Evolutionary conservation across 176 grass and related monocot genomes (phyloP), one percentile per base, ranked within the genome.

Genomic region (Phragmites australis): DNA sequence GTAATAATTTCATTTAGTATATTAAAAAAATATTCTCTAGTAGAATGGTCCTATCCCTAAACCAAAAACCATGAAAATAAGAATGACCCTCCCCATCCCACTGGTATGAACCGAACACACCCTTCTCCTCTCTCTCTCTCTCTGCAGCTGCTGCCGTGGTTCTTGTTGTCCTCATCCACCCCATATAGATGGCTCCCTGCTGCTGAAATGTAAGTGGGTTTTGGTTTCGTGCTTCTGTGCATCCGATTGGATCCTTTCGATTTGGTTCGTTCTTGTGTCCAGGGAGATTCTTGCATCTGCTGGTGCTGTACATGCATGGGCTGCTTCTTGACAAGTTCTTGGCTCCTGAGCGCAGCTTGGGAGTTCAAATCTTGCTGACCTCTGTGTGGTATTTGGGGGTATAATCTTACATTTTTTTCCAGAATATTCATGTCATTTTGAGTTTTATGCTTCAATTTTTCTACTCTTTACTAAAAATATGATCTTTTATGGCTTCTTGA

Each of bases 181-280:
- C 26, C 74, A 12, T 45, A n/a, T 25, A n/a, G 41, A 52, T 53
- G 68, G 47, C 69, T 49, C 27, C 8, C 67, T 45, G 72, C 80
- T 48, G 80, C 74, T 47, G 76, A 84, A 84, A 80, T 68, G 87
- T 89, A 76, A 89, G 87, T 88, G 87, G 64, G n/a, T 31, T 51
- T 22, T 85, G 26, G 34, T 25, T 54, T 40, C 30, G 31, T 34
- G 15, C 46, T 37, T 8, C 46, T 14, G 19, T 29, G 78, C 42
- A 48, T 52, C 15, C 60, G 60, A 49, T 76, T 85, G 76, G 76
- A 88, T 74, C 76, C 69, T 80, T 57, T 7, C 48, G 60, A 42
- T 48, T 84, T 84, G 87, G 68, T 52, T 22, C 31, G 57, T 84
- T 75, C 41, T 53, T 70, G 15, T 27, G 2, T 30, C 9, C 3